Percentiles rank a stretch among this genome's conserved stretches.
phyloP scores from a whole-genome alignment of 257 asterid species.

The Coffea eugenioides region DNA sequence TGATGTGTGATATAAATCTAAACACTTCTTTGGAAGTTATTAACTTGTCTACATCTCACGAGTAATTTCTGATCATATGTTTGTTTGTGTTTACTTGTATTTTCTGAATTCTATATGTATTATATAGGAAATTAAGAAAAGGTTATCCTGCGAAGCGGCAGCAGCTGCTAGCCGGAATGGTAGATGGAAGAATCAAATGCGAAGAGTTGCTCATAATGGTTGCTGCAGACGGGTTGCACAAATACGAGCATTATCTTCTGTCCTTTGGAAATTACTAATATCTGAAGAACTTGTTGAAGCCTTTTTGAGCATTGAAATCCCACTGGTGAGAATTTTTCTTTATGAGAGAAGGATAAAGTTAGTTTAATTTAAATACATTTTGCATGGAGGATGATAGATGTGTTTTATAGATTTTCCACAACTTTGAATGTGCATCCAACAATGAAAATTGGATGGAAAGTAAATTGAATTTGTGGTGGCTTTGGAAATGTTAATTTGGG shows the following conservation, averaged over 20 bases:
- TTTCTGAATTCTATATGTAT: constrained; percentile 19
- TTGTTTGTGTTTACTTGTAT: not conserved
- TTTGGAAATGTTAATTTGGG: not conserved
- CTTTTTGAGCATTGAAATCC: constrained; percentile 69
- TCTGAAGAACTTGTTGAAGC: constrained; percentile 78
- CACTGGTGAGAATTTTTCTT: constrained; percentile 55
- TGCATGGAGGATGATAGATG: not conserved
- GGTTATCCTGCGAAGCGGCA: constrained; percentile 81
- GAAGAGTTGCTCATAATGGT: constrained; percentile 90
- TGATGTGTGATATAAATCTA: not conserved
- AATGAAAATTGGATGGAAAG: not conserved
- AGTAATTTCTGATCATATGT: not conserved
- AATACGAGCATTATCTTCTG: constrained; percentile 71
- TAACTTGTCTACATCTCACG: not conserved
- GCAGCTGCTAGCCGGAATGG: constrained; percentile 81
- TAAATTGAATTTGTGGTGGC: not conserved
- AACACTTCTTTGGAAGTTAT: not conserved
- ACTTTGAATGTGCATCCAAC: not conserved
- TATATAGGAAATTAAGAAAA: constrained; percentile 82
- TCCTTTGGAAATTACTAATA: constrained; percentile 76
- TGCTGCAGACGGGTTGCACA: constrained; percentile 95
- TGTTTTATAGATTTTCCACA: not conserved
- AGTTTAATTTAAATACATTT: not conserved
- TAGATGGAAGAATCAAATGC: constrained; percentile 96
- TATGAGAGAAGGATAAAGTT: not conserved